Evolutionary conservation across 1,284 basidiomycete genomes (phyloP), one percentile per base, ranked within the genome.

Genomic region (Ganoderma sinense): DNA sequence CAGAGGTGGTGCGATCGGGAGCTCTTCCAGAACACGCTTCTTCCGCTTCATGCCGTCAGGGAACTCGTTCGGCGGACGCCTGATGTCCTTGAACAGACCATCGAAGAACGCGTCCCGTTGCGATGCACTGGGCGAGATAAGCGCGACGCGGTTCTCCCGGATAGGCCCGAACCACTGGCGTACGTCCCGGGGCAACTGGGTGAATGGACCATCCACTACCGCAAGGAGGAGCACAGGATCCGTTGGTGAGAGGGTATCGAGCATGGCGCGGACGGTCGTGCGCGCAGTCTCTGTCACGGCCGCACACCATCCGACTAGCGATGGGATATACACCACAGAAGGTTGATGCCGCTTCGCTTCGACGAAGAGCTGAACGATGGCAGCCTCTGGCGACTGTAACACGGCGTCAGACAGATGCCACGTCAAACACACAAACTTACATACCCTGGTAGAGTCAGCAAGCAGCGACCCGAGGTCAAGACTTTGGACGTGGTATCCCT

Each of bases 331-430:
- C 62, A 99, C 88, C 55, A 99, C 92, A 0, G 96, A 97, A 0
- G 98, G 98, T 76, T 98, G 97, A 79, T 98, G 96, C 39, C 98
- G 91, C 80, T 98, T 99, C 0, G 98, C 98, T 80, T 99, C 98
- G 23, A 97, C 89, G 76, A 99, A 99, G n/a, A 98, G 87, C 76
- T 99, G 97, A 1, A 99, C 95, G 67, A 98, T 92, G 2, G 94
- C 92, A 0, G 97, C 94, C 82, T 99, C 98, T 3, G 92, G 85
- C 4, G 96, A 96, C 94, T 97, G 45, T 26, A 8, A 6, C 4
- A 33, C 11, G 5, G 23, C 0, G 43, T 60, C 14, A 67, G 55
- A 45, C 4, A 7, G 6, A 7, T 36, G 3, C 1, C 26, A 53
- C 0, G 4, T 20, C 6, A 14, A 10, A 45, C 8, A 39, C 11